These are phyloP conservation scores for Taiozyma sp. DNA, from an alignment of 1,139 yeast species.

Conservation along the genomic window DNA sequence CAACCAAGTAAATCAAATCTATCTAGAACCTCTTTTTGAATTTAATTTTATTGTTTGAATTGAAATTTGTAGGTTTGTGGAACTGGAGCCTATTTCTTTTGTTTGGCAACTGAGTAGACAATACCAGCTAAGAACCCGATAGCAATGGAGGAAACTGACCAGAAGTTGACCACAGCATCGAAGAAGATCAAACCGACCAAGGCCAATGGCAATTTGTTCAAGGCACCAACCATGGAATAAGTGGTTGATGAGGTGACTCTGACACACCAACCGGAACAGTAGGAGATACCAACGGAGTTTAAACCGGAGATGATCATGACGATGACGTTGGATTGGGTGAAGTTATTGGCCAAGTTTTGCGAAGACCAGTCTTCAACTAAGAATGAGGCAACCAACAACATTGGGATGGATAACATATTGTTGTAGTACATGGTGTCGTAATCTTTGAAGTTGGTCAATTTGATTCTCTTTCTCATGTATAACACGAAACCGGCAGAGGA, in stretches of 20 bases:
- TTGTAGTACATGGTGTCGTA: conserved; percentile 98
- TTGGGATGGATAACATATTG: conserved; percentile 88
- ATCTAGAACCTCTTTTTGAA: neutral
- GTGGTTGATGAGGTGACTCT: conserved; percentile 98
- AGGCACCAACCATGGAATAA: conserved; percentile 98
- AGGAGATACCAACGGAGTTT: conserved; percentile 93
- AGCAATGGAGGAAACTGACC: conserved; percentile 84
- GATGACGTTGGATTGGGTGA: conserved; percentile 67
- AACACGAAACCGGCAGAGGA: conserved; percentile 92
- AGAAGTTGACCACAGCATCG: conserved; percentile 91
- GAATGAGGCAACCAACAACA: conserved; percentile 70
- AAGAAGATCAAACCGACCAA: conserved; percentile 90
- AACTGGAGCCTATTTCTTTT: conserved; percentile 34
- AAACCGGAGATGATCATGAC: conserved; percentile 93
- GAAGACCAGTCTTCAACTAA: conserved; percentile 91
- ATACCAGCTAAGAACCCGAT: conserved; percentile 93
- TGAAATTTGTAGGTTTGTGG: neutral
- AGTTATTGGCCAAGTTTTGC: conserved; percentile 66
- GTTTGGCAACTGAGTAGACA: conserved; percentile 92
- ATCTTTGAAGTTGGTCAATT: conserved; percentile 94
- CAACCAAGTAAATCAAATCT: neutral
- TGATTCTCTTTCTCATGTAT: conserved; percentile 95
- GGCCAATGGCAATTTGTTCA: conserved; percentile 97
- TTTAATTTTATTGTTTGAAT: neutral
- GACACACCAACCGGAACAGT: conserved; percentile 99